Conservation (phyloP, 805 yeast genomes). For the Nakazawaea molendinolei region DNA sequence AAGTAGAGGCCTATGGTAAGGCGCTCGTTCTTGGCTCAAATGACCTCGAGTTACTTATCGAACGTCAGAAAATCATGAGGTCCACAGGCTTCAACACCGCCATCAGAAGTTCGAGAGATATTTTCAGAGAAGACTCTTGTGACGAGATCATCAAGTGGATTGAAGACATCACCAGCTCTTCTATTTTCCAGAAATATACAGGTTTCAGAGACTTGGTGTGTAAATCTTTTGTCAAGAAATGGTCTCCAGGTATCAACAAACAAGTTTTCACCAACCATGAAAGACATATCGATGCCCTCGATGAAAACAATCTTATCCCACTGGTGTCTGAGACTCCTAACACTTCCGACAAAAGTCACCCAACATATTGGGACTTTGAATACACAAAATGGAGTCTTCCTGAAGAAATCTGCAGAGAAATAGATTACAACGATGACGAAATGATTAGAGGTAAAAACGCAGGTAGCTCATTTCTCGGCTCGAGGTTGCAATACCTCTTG, state of each 20-base stretch:
- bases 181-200: conserved; percentile 42
- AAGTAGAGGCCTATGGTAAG: conserved; percentile 58
- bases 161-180: conserved; percentile 46
- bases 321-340: conserved; percentile 22
- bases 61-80: conserved; percentile 48
- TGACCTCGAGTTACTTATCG: conserved; percentile 41
- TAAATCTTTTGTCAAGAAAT: conserved; percentile 49
- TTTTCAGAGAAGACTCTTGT: conserved; percentile 76
- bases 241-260: conserved; percentile 47
- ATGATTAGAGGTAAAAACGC: conserved; percentile 15
- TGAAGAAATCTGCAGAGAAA: conserved; percentile 32
- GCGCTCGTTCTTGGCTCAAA: conserved; percentile 59
- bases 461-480: conserved; percentile 27
- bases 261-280: conserved; percentile 9
- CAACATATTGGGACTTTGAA: conserved; percentile 32
- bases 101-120: conserved; percentile 60
- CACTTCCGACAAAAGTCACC: too few relatives aligned
- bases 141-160: conserved; percentile 68
- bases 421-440: conserved; percentile 34
- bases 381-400: conserved; percentile 43
- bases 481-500: conserved; percentile 52
- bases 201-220: conserved; percentile 45
- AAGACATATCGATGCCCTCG: conserved; percentile 17
- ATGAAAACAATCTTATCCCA: conserved; percentile 31
- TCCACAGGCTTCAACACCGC: conserved; percentile 62